A percentile compares a stretch with the other conserved stretches of the same genome.
Evolutionary conservation across 257 asterid genomes (phyloP).

Genomic region (Asclepias syriaca): DNA sequence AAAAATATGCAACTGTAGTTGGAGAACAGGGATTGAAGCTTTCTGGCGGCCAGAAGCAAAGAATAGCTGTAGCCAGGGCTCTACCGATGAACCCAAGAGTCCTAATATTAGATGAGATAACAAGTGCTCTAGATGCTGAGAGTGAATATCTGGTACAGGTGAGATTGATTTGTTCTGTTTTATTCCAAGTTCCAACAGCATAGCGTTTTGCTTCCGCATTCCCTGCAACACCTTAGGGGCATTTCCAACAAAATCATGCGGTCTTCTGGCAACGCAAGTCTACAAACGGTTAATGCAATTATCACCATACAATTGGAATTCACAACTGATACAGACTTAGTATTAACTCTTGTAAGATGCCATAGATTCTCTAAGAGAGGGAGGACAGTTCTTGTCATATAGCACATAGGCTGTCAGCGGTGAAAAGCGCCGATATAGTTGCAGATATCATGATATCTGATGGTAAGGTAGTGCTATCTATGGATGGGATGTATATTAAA

Average conservation of each 20-base stretch:
- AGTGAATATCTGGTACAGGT: slow-evolving; percentile 84
- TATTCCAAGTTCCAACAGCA: background rate
- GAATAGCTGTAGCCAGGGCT: slow-evolving; percentile 87
- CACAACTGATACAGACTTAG: background rate
- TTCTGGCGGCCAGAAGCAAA: slow-evolving; percentile 89
- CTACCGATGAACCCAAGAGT: slow-evolving; percentile 68
- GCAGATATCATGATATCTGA: slow-evolving; percentile 58
- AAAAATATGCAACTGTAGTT: slow-evolving; percentile 56
- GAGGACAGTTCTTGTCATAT: slow-evolving; percentile 77
- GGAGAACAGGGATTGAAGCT: slow-evolving; percentile 87
- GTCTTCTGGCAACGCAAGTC: background rate
- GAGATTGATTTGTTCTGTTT: slow-evolving; percentile 3
- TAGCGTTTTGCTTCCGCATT: background rate
- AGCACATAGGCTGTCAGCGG: slow-evolving; percentile 88
- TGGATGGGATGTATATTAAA: slow-evolving; percentile 63
- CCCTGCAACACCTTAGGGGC: background rate
- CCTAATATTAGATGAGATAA: slow-evolving; percentile 76
- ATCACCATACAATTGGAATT: background rate
- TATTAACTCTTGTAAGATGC: slow-evolving; percentile 48
- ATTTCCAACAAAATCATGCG: background rate
- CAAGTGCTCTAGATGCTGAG: slow-evolving; percentile 83
- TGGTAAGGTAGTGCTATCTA: slow-evolving; percentile 67
- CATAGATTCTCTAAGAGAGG: slow-evolving; percentile 85
- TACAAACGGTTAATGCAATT: background rate
- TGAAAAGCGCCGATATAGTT: slow-evolving; percentile 72